phyloP scores from a whole-genome alignment of 2,329 filamentous ascomycete species.

The Myriosclerotinia duriaeana region DNA sequence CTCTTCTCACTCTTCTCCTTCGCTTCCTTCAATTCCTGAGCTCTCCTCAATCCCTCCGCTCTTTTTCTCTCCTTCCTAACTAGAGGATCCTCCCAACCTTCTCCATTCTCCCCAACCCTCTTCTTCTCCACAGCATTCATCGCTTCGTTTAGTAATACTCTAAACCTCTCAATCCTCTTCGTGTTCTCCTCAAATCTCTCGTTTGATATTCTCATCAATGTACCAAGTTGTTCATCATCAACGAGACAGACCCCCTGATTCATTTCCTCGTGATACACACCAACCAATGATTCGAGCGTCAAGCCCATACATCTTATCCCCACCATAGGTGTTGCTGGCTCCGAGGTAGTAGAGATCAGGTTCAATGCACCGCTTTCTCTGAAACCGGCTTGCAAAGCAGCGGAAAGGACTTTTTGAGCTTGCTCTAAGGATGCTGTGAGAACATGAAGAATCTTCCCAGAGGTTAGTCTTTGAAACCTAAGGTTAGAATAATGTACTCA shows the following conservation, averaged over 20 bases:
- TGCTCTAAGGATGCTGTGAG: conserved; percentile 72
- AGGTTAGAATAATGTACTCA: not conserved
- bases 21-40: conserved; percentile 33
- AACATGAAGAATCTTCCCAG: conserved; percentile 77
- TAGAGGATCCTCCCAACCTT: conserved; percentile 56
- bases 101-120: conserved; percentile 42
- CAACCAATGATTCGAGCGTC: conserved; percentile 78
- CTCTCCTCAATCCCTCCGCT: conserved; percentile 56
- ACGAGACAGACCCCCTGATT: conserved; percentile 54
- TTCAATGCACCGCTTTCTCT: conserved; percentile 85
- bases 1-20: conserved; percentile 1
- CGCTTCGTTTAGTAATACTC: conserved; percentile 42
- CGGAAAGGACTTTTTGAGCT: conserved; percentile 72
- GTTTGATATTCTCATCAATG: conserved; percentile 69
- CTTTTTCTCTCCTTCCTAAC: conserved; percentile 55
- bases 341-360: conserved; percentile 45
- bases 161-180: conserved; percentile 66
- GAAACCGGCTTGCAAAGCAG: conserved; percentile 79
- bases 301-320: conserved; percentile 83
- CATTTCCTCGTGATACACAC: conserved; percentile 47
- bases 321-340: conserved; percentile 65
- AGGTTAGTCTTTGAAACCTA: not conserved
- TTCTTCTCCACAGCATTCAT: conserved; percentile 29
- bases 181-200: conserved; percentile 70
- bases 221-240: conserved; percentile 63